Percentiles rank a stretch among this genome's conserved stretches.
These are phyloP conservation scores for Westerdykella ornata DNA, from an alignment of 2,329 filamentous ascomycete species.

Conservation along the genomic window DNA sequence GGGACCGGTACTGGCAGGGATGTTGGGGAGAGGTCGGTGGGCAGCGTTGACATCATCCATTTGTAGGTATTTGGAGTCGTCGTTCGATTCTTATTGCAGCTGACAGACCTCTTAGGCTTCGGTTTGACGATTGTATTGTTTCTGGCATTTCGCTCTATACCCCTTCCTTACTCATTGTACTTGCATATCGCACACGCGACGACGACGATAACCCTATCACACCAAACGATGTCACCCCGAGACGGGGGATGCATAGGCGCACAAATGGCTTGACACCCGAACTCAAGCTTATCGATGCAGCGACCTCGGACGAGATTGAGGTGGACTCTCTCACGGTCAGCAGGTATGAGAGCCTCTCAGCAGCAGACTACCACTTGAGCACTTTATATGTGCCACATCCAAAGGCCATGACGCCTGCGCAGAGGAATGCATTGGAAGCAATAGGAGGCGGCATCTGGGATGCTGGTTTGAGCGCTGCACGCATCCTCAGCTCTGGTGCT, in stretches of 20 bases:
- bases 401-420: conserved; percentile 53
- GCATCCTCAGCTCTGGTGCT: conserved; percentile 78
- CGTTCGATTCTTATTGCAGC: conserved; percentile 19
- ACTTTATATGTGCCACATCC: conserved; percentile 72
- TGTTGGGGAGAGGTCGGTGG: conserved; percentile 63
- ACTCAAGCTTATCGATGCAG: conserved; percentile 81
- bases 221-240: conserved; percentile 52
- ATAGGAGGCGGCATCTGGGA: conserved; percentile 80
- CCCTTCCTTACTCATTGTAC: conserved; percentile 78
- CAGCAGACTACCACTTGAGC: conserved; percentile 85
- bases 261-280: conserved; percentile 81
- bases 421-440: conserved; percentile 68
- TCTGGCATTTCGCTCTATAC: conserved; percentile 96
- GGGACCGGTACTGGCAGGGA: conserved; percentile 60
- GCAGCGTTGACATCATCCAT: conserved; percentile 83
- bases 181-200: conserved; percentile 79
- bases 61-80: conserved; percentile 55
- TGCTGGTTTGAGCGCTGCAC: conserved; percentile 76
- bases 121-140: conserved; percentile 89
- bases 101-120: conserved; percentile 53
- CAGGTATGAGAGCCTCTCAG: conserved; percentile 76
- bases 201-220: conserved; percentile 55
- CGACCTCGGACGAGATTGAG: conserved; percentile 74
- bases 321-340: conserved; percentile 81
- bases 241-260: conserved; percentile 61